A percentile compares a stretch with the other conserved stretches of the same genome.
These are phyloP conservation scores for Trametes cingulata DNA, from an alignment of 768 basidiomycete species.

Conservation along the genomic window DNA sequence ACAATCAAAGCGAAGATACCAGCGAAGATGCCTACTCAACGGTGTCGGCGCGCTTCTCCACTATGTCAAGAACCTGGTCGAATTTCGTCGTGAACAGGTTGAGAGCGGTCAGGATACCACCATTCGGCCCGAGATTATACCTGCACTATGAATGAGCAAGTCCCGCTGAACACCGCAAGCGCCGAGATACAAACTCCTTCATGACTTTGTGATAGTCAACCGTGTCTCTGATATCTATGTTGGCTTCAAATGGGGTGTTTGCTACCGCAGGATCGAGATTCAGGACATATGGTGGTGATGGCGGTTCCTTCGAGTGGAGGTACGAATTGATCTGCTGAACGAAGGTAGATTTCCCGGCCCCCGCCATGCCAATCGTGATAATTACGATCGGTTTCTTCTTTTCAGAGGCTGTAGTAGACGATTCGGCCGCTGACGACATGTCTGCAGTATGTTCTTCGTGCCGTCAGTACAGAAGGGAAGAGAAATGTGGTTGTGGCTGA, in stretches of 20 bases:
- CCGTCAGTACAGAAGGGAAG: not conserved
- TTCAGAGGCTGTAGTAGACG: constrained; percentile 6
- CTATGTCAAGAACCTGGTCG: constrained; percentile 88
- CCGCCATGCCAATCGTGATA: constrained; percentile 94
- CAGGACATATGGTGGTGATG: constrained; percentile 87
- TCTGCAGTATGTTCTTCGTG: not conserved
- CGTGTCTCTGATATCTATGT: constrained; percentile 98
- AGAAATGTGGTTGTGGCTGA: not conserved
- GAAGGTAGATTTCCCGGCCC: constrained; percentile 96
- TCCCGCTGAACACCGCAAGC: too few relatives aligned
- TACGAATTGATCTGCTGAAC: constrained; percentile 94
- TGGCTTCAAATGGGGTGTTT: constrained; percentile 88
- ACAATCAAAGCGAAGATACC: not conserved
- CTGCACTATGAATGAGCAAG: too few relatives aligned
- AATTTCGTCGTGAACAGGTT: constrained; percentile 99
- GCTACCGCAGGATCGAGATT: constrained; percentile 98
- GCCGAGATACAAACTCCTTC: constrained; percentile 90
- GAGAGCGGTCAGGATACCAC: constrained; percentile 94
- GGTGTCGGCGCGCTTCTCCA: constrained; percentile 86
- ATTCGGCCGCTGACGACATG: constrained; percentile 2
- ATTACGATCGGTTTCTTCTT: constrained; percentile 75
- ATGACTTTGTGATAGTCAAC: constrained; percentile 98
- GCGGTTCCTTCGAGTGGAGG: constrained; percentile 66
- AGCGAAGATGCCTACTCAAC: constrained; percentile 67
- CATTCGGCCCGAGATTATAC: constrained; percentile 98